Evolutionary conservation across 768 basidiomycete species (phyloP), one percentile per base, ranked within the genome.

Genomic region (Trametopsis cervina): DNA sequence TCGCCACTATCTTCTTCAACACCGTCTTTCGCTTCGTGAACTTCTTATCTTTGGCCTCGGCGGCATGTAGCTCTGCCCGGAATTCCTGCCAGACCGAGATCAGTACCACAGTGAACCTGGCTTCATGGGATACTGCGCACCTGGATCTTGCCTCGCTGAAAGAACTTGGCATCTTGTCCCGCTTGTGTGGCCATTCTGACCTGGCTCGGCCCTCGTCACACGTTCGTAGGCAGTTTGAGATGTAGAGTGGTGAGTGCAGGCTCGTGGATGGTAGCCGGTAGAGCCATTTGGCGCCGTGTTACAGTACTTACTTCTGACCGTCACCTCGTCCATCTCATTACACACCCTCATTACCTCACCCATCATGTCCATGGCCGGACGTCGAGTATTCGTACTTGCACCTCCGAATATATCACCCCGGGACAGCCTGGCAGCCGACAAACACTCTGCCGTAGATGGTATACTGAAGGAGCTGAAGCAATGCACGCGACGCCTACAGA

Each of bases 1-100:
- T 97, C 36, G 96, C 96, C 11, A 97, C 92, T 51, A 97, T 86
- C 73, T 94, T 95, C 78, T 99, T 98, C 58, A 98, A 69, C 17
- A 90, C 86, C 0, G 81, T 93, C 77, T 93, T 98, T 59, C 93
- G 80, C 68, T 94, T 94, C 57, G 81, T 70, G 55, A 79, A 98
- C 60, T 93, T 95, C 76, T 97, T 99, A 76, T 99, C 96, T 69
- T 96, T 96, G 54, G 85, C 74, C 64, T 92, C 91, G 7, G 89
- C 87, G 40, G 89, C 87, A 64, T 89, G 87, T 38, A 96, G 77
- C 64, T 97, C 93, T 54, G 85, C 79, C 46, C 91, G 85, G 61
- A 94, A 89, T 75, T 93, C 91, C 85, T 89, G 59, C 41, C 54
- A 9, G 42, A 33, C 33, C 7, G 26, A 38, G 21, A 5, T 46